These are phyloP conservation scores for Aureobasidium leucospermi DNA, from an alignment of 2,329 filamentous ascomycete genomes.

Conservation along the genomic window DNA sequence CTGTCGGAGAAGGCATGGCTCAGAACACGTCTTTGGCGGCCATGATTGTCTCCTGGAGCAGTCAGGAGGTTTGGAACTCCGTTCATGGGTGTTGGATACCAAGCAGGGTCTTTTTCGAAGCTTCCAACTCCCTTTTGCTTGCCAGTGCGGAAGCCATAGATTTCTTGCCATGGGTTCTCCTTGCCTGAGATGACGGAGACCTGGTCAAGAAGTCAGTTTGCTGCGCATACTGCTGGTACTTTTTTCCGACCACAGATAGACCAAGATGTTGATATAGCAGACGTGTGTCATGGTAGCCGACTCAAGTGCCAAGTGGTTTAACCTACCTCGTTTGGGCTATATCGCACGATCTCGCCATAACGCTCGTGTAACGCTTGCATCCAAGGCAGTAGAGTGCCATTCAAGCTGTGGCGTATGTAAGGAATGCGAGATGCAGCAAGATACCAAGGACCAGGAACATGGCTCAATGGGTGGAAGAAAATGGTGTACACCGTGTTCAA, in stretches of 20 bases:
- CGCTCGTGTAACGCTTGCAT: constrained; percentile 28
- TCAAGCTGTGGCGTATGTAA: constrained; percentile 23
- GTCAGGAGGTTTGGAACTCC: constrained; percentile 17
- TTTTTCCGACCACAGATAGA: too few species aligned
- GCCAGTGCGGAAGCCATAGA: constrained; percentile 34
- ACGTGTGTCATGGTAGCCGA: background rate
- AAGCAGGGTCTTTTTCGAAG: constrained; percentile 31
- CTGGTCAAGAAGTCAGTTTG: background rate
- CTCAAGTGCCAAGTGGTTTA: too few species aligned
- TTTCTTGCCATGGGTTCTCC: constrained; percentile 37
- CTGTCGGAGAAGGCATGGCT: constrained; percentile 37
- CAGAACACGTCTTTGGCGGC: constrained; percentile 31
- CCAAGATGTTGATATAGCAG: too few species aligned
- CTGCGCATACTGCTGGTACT: background rate
- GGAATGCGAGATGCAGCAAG: constrained; percentile 27
- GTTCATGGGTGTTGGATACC: constrained; percentile 28
- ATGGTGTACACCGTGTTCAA: constrained; percentile 27
- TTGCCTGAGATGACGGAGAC: constrained; percentile 35
- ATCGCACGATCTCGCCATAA: constrained; percentile 37
- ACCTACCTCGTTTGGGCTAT: constrained; percentile 32
- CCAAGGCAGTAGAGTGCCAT: constrained; percentile 19
- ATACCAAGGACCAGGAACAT: constrained; percentile 33
- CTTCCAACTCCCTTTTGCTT: constrained; percentile 28
- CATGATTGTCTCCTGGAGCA: constrained; percentile 27
- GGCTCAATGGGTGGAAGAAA: constrained; percentile 33